Evolutionary conservation across 2,329 filamentous ascomycete species (phyloP), one percentile per base, ranked within the genome.

Genomic region (Orbilia oligospora): DNA sequence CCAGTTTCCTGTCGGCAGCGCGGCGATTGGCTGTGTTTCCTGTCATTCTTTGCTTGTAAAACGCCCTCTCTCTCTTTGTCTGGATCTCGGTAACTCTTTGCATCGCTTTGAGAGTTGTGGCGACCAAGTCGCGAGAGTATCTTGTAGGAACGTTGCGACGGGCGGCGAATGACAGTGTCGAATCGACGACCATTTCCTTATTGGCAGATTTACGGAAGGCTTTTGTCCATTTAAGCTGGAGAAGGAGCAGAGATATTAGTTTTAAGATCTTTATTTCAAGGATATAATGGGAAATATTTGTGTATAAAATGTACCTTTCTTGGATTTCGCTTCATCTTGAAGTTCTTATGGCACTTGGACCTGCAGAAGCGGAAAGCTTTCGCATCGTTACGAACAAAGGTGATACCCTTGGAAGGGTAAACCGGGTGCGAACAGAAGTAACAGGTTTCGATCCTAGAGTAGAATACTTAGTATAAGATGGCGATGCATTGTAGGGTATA

Each of bases 71-170:
- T 84, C 96, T 89, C 84, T 91, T 90, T 75, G 89, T 86, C 69
- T 94, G 88, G 85, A 98, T 95, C 87, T 97, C 94, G 83, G 89
- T 88, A 82, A 98, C 91, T 80, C 95, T 90, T 86, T 93, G 89
- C 94, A 99, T 99, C 81, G 94, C 95, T 84, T 92, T 90, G 85
- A 98, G 88, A 16, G 96, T 98, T 83, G 92, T 93, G 82, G 89
- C 88, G 80, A 97, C 90, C 81, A 97, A 90, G 82, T 97, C 93
- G 85, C 96, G 91, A 89, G 97, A 93, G 90, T 99, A 99, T 84
- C 95, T 93, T 80, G 97, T 90, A 81, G 96, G 96, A 36, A 97
- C 90, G 88, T 99, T 97, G 87, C 96, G 92, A 84, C 93, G 92
- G 81, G 93, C 92, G 80, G 93, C 92, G 86, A 98, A 97, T 83